phyloP scores from a whole-genome alignment of 768 basidiomycete genomes.

The Fibroporia radiculosa region DNA sequence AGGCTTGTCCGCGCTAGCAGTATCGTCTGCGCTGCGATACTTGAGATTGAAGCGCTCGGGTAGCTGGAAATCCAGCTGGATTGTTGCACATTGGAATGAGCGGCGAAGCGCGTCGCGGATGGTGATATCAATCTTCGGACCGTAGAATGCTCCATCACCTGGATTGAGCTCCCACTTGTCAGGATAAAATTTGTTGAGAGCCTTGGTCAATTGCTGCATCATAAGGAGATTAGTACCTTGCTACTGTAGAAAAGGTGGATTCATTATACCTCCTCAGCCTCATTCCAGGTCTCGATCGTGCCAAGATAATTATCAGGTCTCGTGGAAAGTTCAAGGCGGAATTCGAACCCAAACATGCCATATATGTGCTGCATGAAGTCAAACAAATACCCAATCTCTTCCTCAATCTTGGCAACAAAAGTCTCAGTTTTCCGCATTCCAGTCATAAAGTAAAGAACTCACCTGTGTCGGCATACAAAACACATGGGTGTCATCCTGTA shows the following conservation, averaged over 20 bases:
- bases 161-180: conserved; percentile 91
- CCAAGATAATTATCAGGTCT: conserved; percentile 94
- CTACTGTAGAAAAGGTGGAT: neutral
- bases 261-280: conserved; percentile 68
- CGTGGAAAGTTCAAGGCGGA: conserved; percentile 90
- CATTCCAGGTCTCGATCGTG: conserved; percentile 81
- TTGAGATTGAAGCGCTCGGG: conserved; percentile 94
- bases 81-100: conserved; percentile 97
- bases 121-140: conserved; percentile 98
- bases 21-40: conserved; percentile 75
- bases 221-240: neutral
- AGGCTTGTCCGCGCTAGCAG: conserved; percentile 44
- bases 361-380: conserved; percentile 95
- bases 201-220: conserved; percentile 68
- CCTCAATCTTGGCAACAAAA: conserved; percentile 53
- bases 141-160: conserved; percentile 98
- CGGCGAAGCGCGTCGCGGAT: conserved; percentile 87
- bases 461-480: conserved; percentile 96
- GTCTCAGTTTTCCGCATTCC: neutral
- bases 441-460: conserved; percentile 7
- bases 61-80: conserved; percentile 98
- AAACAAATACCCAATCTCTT: conserved; percentile 81
- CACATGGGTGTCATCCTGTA: conserved; percentile 97
- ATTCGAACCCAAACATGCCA: conserved; percentile 90
- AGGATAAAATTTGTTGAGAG: conserved; percentile 79